Conservation (phyloP, 1,284 basidiomycete species). For the Cryptococcus maquisensis region DNA sequence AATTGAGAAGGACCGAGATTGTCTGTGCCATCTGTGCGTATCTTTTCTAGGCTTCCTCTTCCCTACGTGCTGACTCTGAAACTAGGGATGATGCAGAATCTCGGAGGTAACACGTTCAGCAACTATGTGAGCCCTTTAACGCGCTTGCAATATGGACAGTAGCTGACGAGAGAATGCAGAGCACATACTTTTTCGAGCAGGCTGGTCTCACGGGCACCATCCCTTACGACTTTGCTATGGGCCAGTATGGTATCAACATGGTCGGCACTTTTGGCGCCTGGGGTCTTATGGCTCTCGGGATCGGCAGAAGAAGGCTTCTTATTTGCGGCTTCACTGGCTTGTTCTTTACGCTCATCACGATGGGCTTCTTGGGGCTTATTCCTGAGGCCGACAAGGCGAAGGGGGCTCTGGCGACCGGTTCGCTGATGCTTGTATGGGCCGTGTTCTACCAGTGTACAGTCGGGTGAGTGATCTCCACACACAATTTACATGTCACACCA, state of each 20-base stretch:
- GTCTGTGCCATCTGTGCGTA: slow-evolving; percentile 22
- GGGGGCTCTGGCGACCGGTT: slow-evolving; percentile 47
- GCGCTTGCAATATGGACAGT: not conserved
- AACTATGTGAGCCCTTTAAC: slow-evolving; percentile 16
- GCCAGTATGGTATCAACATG: slow-evolving; percentile 41
- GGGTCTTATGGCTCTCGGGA: slow-evolving; percentile 44
- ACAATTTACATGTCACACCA: too few relatives aligned
- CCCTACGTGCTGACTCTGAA: slow-evolving; percentile 7
- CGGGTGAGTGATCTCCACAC: slow-evolving; percentile 31
- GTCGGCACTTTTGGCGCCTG: slow-evolving; percentile 41
- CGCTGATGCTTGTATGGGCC: slow-evolving; percentile 50
- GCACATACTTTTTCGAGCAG: slow-evolving; percentile 50
- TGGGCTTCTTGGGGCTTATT: slow-evolving; percentile 52
- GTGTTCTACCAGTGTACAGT: slow-evolving; percentile 46
- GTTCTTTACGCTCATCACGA: slow-evolving; percentile 50
- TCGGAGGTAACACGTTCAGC: slow-evolving; percentile 41
- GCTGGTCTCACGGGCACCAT: slow-evolving; percentile 47
- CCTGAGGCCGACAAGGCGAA: slow-evolving; percentile 23
- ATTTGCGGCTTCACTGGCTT: slow-evolving; percentile 50
- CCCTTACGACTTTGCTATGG: slow-evolving; percentile 49
- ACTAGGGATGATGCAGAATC: slow-evolving; percentile 39
- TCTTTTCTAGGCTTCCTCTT: not conserved
- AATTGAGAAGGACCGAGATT: slow-evolving; percentile 46
- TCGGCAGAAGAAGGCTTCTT: slow-evolving; percentile 51
- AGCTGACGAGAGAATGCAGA: slow-evolving; percentile 25